Evolutionary conservation across 225 moss, liverwort and hornwort species (phyloP), one percentile per base, ranked within the genome.

Genomic region (Marchantia paleacea): DNA sequence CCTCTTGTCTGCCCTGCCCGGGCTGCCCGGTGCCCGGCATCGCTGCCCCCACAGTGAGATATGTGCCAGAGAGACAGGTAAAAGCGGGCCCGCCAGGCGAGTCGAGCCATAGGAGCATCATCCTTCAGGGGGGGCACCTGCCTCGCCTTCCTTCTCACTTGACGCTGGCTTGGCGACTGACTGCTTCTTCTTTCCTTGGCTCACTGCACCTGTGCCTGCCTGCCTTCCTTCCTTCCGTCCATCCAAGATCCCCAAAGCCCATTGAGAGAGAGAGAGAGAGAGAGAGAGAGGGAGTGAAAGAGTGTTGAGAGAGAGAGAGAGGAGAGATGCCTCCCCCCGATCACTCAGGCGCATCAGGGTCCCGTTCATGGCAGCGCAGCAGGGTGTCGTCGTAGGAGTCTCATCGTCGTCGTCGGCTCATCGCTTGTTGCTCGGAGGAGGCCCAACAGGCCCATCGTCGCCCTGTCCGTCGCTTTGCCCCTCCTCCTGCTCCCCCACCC

Each of bases 81-180:
- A 82, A 86, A 76, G 85, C 85, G 85, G 85, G 85, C 85, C 85
- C 85, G 85, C 85, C 85, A 82, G 48, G 73, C 11, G 25, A 73
- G 73, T 52, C 52, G 73, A 73, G 52, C 73, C 73, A 73, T 73
- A 73, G 29, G 20, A 26, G 15, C 26, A 73, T 73, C 72, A 52
- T 72, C 51, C 72, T 72, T 51, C 22, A 50, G n/a, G 10, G 66
- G 0, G 29, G 26, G 4, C 66, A 28, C 29, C 15, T 64, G 9
- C 64, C 64, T 64, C 20, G 25, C 64, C 10, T 39, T 19, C 70
- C 67, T 72, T 72, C 71, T 28, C 18, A 19, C 71, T 51, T 39
- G 39, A 39, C 39, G 39, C 39, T 39, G 2, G 16, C 70, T 49
- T 48, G 47, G 19, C 70, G 47, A 39, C 70, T 47, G 69, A 69